A percentile compares a stretch with the other conserved stretches of the same genome.
These are phyloP conservation scores for Starmerella bombicola DNA, from an alignment of 805 yeast species.

Conservation along the genomic window DNA sequence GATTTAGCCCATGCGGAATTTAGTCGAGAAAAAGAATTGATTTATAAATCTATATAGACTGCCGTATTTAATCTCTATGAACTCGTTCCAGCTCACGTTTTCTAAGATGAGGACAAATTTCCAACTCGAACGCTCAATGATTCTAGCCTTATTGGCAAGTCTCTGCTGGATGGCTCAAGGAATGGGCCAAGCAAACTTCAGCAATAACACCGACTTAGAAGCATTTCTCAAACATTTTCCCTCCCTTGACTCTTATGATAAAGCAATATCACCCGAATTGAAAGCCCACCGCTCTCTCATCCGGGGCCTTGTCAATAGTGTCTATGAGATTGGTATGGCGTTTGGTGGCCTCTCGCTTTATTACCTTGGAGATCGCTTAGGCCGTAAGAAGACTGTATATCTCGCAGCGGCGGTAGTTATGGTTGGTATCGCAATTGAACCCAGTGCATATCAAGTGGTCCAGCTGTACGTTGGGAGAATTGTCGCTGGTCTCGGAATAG, in stretches of 20 bases:
- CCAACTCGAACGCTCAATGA: neutral
- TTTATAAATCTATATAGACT: too few relatives aligned
- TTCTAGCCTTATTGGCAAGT: constrained; percentile 7
- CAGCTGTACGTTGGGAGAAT: constrained; percentile 62
- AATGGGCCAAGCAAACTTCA: constrained; percentile 13
- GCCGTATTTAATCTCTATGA: too few relatives aligned
- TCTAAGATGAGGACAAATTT: neutral
- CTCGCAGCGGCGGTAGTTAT: constrained; percentile 38
- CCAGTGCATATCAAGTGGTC: constrained; percentile 42
- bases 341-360: constrained; percentile 49
- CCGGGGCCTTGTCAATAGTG: constrained; percentile 24
- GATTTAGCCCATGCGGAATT: too few relatives aligned
- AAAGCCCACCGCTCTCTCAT: constrained; percentile 17
- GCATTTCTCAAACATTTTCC: constrained; percentile 6
- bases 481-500: constrained; percentile 58
- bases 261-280: neutral
- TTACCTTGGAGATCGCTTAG: constrained; percentile 43
- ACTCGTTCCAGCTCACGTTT: too few relatives aligned
- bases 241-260: neutral
- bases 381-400: constrained; percentile 42
- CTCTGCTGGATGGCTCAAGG: constrained; percentile 16
- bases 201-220: constrained; percentile 8
- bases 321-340: constrained; percentile 58
- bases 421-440: constrained; percentile 46
- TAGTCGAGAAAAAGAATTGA: too few relatives aligned